Evolutionary conservation across 1,139 yeast species (phyloP).

Genomic region (Taphrina flavorubra): DNA sequence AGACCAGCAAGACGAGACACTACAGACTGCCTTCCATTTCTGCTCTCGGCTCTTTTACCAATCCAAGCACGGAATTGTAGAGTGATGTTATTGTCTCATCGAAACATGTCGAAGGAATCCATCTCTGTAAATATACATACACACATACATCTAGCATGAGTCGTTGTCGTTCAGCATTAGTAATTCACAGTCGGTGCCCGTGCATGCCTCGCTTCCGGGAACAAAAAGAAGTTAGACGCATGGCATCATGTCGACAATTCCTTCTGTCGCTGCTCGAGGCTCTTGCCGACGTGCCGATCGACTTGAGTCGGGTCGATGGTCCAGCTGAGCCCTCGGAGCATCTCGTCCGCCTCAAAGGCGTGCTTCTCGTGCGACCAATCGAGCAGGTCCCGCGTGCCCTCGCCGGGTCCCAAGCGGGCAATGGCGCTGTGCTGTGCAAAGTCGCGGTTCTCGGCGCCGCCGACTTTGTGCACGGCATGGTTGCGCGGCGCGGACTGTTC

Average conservation of each 20-base stretch:
- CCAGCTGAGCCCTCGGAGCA: slow-evolving; percentile 35
- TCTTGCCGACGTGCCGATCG: slow-evolving; percentile 15
- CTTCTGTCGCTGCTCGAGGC: background rate
- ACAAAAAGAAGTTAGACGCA: background rate
- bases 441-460: background rate
- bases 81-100: no score
- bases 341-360: slow-evolving; percentile 35
- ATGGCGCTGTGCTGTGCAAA: background rate
- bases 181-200: no score
- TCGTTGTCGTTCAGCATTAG: background rate
- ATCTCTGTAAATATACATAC: background rate
- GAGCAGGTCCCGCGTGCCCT: background rate
- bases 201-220: no score
- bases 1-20: background rate
- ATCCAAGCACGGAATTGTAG: background rate
- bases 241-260: background rate
- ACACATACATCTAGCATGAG: background rate
- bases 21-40: slow-evolving; percentile 21
- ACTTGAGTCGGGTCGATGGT: slow-evolving; percentile 13
- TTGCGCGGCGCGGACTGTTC: background rate
- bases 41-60: background rate
- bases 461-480: background rate
- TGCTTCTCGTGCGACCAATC: slow-evolving; percentile 18
- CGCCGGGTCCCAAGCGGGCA: background rate
- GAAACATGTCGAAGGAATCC: no score